Percentiles rank a stretch among this genome's conserved stretches.
Conservation (phyloP, 805 yeast genomes). For the Yamadazyma laniorum region DNA sequence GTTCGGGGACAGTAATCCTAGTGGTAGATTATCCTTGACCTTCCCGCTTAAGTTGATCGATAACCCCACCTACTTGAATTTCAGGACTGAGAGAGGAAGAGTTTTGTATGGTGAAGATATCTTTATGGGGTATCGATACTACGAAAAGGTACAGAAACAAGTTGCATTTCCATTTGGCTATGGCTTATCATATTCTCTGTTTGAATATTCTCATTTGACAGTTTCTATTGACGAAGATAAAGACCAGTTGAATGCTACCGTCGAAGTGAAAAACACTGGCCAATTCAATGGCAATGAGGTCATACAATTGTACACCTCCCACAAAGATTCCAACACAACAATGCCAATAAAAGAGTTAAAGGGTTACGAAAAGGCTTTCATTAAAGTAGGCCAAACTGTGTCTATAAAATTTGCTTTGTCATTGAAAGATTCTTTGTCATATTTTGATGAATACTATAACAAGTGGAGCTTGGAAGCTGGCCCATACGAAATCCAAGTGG, state of each 20-base stretch:
- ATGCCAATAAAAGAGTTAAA: slow-evolving; percentile 30
- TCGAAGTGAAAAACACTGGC: slow-evolving; percentile 24
- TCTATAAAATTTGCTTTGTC: slow-evolving; percentile 18
- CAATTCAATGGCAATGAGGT: slow-evolving; percentile 25
- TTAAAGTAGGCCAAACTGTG: slow-evolving; percentile 18
- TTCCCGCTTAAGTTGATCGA: slow-evolving; percentile 22
- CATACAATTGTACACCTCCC: slow-evolving; percentile 27
- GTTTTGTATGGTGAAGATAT: slow-evolving; percentile 35
- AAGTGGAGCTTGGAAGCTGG: slow-evolving; percentile 27
- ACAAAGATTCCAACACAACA: slow-evolving; percentile 17
- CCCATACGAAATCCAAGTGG: slow-evolving; percentile 24
- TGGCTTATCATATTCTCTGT: slow-evolving; percentile 31
- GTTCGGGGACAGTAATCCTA: slow-evolving; percentile 32
- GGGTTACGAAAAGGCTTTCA: slow-evolving; percentile 27
- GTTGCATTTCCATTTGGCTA: slow-evolving; percentile 34
- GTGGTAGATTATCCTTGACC: slow-evolving; percentile 21
- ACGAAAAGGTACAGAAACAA: slow-evolving; percentile 24
- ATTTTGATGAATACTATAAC: slow-evolving; percentile 27
- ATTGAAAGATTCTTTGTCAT: slow-evolving; percentile 27
- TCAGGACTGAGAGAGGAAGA: slow-evolving; percentile 28
- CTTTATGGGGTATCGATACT: slow-evolving; percentile 30
- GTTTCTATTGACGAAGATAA: slow-evolving; percentile 17
- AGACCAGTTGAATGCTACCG: slow-evolving; percentile 17
- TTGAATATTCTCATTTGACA: slow-evolving; percentile 16
- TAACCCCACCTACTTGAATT: slow-evolving; percentile 31